Evolutionary conservation across 495 filamentous ascomycete genomes (phyloP), one percentile per base, ranked within the genome.

Genomic region (Penicillium odoratum): DNA sequence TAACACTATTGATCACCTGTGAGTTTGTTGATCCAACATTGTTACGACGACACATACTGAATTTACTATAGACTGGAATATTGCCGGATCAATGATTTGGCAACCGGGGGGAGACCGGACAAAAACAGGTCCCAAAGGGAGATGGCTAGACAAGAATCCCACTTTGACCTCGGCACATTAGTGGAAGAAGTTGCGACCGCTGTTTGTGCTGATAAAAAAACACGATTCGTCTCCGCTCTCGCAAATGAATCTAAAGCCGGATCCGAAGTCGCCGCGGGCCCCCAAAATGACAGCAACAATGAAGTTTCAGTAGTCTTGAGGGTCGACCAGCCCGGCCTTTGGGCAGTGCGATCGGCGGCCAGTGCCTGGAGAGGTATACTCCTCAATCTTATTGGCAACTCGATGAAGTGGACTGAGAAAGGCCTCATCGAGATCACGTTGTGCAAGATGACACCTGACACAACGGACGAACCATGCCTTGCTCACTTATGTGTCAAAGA

Each of bases 361-460:
- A 86, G 86, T 4, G 87, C 85, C 0, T 77, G 87, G 67, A 76
- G 83, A 40, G 74, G 88, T n/a, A 79, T 90, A 11, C 74, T 91
- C 29, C 86, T 89, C 82, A 90, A 91, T 61, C 64, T 91, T 1
- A 80, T 88, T 33, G 85, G 88, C 10, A 91, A 91, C 65, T 81
- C 88, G 0, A 70, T 90, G 25, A 91, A 91, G 52, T 89, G 85
- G 67, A 89, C 84, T 4, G 69, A 66, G 10, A 64, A 69, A 0
- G 88, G 88, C 6, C 82, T 77, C 56, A 83, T 91, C 30, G 76
- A 81, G 36, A 72, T 91, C 5, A 74, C 73, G 0, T 70, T 89
- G 15, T 56, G 74, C 67, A 49, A 72, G 71, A 52, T 56, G 46
- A 51, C 50, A 62, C 46, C 56, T 10, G 38, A 61, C 42, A 36